Evolutionary conservation across 225 moss, liverwort and hornwort species (phyloP).

Genomic region (Bryum argenteum): DNA sequence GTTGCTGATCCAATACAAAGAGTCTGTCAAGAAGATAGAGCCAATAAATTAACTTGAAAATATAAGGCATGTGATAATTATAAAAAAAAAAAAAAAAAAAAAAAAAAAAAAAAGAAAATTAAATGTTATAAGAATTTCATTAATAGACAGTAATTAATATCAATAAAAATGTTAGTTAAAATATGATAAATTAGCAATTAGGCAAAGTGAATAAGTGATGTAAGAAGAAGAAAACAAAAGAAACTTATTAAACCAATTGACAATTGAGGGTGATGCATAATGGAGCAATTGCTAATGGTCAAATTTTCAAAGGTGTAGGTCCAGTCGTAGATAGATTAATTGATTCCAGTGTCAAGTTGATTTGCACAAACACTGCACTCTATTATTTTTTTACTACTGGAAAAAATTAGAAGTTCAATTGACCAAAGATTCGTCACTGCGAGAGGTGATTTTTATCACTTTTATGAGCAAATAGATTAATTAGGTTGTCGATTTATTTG

Average conservation of each 20-base stretch:
- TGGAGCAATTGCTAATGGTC: not conserved
- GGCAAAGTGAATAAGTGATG: slow-evolving; percentile 17
- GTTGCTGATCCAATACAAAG: too few relatives aligned
- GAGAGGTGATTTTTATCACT: too few relatives aligned
- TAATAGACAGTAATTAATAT: slow-evolving; percentile 5
- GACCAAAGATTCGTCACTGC: too few relatives aligned
- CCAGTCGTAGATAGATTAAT: too few relatives aligned
- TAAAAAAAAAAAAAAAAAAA: not conserved
- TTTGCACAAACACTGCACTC: too few relatives aligned
- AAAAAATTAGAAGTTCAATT: too few relatives aligned
- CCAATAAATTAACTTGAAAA: not conserved
- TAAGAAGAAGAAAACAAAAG: slow-evolving; percentile 1
- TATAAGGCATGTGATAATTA: not conserved
- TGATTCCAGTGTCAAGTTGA: too few relatives aligned
- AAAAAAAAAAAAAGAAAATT: not conserved
- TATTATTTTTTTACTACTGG: too few relatives aligned
- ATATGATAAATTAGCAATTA: slow-evolving; percentile 19
- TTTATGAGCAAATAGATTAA: too few relatives aligned
- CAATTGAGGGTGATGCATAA: slow-evolving; percentile 20
- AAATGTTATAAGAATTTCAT: slow-evolving; percentile 17
- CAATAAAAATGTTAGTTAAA: slow-evolving; percentile 10
- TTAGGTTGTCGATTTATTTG: too few relatives aligned
- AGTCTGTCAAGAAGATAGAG: too few relatives aligned
- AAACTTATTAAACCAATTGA: slow-evolving; percentile 7
- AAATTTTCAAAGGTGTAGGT: too few relatives aligned